Evolutionary conservation across 2,329 filamentous ascomycete species (phyloP).

Genomic region (Anisogramma anomala): DNA sequence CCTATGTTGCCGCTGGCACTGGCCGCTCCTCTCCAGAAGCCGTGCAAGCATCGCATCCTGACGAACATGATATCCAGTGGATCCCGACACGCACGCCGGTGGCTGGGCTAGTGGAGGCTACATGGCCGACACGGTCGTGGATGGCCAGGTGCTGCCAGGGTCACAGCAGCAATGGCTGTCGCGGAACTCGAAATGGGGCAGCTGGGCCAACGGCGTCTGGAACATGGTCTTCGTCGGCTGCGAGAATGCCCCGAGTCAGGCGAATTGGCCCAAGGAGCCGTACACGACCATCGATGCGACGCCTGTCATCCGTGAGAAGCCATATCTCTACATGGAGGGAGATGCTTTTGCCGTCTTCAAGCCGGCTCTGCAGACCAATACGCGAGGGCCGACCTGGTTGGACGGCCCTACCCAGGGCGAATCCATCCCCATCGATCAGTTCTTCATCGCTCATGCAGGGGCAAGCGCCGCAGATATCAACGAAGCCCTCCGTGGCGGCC

Average conservation of each 20-base stretch:
- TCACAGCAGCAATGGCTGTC: slow-evolving; percentile 26
- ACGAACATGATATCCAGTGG: too few relatives aligned
- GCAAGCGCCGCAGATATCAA: slow-evolving; percentile 20
- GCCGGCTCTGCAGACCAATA: slow-evolving; percentile 20
- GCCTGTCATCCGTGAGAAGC: slow-evolving; percentile 24
- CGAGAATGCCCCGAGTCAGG: slow-evolving; percentile 19
- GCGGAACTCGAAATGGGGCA: slow-evolving; percentile 23
- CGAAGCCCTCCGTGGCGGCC: slow-evolving; percentile 19
- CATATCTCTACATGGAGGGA: slow-evolving; percentile 19
- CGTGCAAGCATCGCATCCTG: too few relatives aligned
- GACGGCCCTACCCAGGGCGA: slow-evolving; percentile 19
- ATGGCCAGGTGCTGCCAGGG: slow-evolving; percentile 22
- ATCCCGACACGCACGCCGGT: slow-evolving; percentile 21
- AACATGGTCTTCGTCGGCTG: slow-evolving; percentile 26
- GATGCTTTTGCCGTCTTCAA: slow-evolving; percentile 21
- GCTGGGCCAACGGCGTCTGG: slow-evolving; percentile 25
- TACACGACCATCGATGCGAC: slow-evolving; percentile 23
- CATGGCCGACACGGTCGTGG: slow-evolving; percentile 24
- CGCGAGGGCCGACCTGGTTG: slow-evolving; percentile 21
- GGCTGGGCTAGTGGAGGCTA: slow-evolving; percentile 25
- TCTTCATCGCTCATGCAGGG: slow-evolving; percentile 19
- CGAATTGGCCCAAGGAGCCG: slow-evolving; percentile 19
- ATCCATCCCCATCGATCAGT: slow-evolving; percentile 20
- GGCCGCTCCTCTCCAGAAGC: too few relatives aligned
- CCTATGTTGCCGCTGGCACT: too few relatives aligned